A percentile compares a stretch with the other conserved stretches of the same genome.
Conservation (phyloP, 176 grass and related monocot species). For the Saccharum officinarum region DNA sequence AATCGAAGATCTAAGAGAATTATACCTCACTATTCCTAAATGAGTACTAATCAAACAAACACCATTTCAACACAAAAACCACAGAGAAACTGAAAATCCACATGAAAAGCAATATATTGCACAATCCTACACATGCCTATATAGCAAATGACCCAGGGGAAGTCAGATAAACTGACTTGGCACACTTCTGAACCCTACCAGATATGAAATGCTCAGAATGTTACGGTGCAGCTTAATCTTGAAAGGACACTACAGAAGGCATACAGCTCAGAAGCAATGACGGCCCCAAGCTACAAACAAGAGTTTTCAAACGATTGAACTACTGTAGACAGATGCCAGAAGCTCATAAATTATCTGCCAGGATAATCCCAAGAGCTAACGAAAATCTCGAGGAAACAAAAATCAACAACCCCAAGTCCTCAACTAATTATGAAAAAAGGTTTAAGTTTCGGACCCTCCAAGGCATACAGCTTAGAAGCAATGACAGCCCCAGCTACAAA, state of each 20-base stretch:
- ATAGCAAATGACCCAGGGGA: background rate
- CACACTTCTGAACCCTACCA: background rate
- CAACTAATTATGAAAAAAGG: background rate
- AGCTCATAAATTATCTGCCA: slow-evolving; percentile 21
- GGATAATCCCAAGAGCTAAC: background rate
- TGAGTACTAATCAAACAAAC: background rate
- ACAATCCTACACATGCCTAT: background rate
- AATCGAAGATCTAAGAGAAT: background rate
- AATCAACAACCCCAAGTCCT: background rate
- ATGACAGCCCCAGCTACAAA: background rate
- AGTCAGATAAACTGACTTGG: slow-evolving; percentile 2
- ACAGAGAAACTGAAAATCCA: background rate
- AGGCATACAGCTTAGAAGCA: background rate
- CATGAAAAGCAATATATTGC: background rate
- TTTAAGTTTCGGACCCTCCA: slow-evolving; percentile 6
- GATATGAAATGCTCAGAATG: background rate
- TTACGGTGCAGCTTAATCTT: background rate
- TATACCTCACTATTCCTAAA: background rate
- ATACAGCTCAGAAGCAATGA: slow-evolving; percentile 26
- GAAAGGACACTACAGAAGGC: background rate
- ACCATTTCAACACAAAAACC: slow-evolving; percentile 2
- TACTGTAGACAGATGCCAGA: background rate
- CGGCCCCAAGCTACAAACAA: background rate
- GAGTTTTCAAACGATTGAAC: background rate
- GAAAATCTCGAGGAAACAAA: background rate